Evolutionary conservation across 202 grass and related monocot species (phyloP).

Genomic region (Dendrocalamus latiflorus): DNA sequence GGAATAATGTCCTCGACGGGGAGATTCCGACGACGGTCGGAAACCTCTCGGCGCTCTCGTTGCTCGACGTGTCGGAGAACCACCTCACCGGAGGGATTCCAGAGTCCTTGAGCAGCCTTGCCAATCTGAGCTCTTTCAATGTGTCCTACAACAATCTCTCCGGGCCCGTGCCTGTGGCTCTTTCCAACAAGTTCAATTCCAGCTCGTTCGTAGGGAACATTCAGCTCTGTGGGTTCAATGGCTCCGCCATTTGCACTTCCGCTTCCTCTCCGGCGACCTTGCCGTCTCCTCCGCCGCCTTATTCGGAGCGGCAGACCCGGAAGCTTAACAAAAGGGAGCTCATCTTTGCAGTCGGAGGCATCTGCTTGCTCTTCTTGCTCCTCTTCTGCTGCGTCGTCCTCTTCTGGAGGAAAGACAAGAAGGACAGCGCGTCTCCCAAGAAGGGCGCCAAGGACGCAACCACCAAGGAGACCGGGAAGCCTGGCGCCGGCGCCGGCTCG

Average conservation of each 20-base stretch:
- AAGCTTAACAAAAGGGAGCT: conserved; percentile 71
- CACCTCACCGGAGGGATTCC: conserved; percentile 73
- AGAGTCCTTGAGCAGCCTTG: conserved; percentile 47
- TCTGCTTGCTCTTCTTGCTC: conserved; percentile 57
- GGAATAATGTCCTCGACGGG: conserved; percentile 56
- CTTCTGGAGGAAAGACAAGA: conserved; percentile 51
- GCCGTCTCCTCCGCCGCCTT: conserved; percentile 36
- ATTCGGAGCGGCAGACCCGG: conserved; percentile 26
- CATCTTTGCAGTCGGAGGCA: conserved; percentile 61
- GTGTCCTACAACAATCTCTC: conserved; percentile 77
- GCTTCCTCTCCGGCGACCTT: conserved; percentile 34
- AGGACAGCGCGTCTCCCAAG: conserved; percentile 40
- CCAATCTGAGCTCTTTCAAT: conserved; percentile 60
- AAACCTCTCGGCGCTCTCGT: conserved; percentile 58
- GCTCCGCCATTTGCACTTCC: conserved; percentile 63
- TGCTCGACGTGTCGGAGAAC: conserved; percentile 76
- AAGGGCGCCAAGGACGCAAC: conserved; percentile 28
- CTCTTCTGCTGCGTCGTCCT: conserved; percentile 64
- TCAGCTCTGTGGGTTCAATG: conserved; percentile 82
- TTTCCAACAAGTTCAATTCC: conserved; percentile 76
- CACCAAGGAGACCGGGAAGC: conserved; percentile 32
- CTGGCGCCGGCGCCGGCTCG: not conserved
- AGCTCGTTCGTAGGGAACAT: conserved; percentile 84
- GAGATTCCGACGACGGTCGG: conserved; percentile 57
- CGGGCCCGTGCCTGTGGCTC: conserved; percentile 54